Base-by-base conservation (phyloP, 495 filamentous ascomycete genomes). In the Cudoniella acicularis region DNA sequence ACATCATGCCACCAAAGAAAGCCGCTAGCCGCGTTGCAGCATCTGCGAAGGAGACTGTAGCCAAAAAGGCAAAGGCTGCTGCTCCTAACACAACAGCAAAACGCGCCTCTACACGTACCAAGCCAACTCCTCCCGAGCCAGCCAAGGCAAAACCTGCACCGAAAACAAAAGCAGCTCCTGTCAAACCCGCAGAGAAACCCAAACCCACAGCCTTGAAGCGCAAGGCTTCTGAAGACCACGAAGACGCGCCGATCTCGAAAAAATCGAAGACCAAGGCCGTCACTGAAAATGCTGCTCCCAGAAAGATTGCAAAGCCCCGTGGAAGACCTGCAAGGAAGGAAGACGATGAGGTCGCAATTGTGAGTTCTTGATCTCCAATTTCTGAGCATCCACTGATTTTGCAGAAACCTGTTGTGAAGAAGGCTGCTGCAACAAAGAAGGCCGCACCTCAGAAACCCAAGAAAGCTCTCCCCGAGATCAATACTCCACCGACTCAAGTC, bases 401-500 rank as follows among this genome's bases (percentile, higher is more conserved):
- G n/a, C 17, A 20, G 43, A 49, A 54, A 24, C 21, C 21, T 25
- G 48, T 16, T 21, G 27, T 17, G 13, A 18, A 22, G 10, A 42
- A 55, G 49, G 21, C 27, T 53, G 52, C 27, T 26, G 40, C 46
- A 18, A 18, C 53, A 49, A 60, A 60, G 46, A 65, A 60, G 52
- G n/a, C 30, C 25, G 54, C 49, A n/a, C 24, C 59, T 16, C 17
- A 43, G 46, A 63, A 62, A 42, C 46, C 55, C 16, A 22, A 23
- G 18, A 67, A 69, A 47, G 53, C 49, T 18, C 25, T 59, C 10
- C 64, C 66, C 11, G 22, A 21, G 21, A 52, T 80, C 64, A 80
- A 83, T 61, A 59, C 65, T 3, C 60, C 68, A 1, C 79, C 79
- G 0, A 73, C 69, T 18, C 59, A 63, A 23, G 16, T 25, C 17